Evolutionary conservation across 225 moss, liverwort and hornwort genomes (phyloP).

Genomic region (Climacium dendroides): DNA sequence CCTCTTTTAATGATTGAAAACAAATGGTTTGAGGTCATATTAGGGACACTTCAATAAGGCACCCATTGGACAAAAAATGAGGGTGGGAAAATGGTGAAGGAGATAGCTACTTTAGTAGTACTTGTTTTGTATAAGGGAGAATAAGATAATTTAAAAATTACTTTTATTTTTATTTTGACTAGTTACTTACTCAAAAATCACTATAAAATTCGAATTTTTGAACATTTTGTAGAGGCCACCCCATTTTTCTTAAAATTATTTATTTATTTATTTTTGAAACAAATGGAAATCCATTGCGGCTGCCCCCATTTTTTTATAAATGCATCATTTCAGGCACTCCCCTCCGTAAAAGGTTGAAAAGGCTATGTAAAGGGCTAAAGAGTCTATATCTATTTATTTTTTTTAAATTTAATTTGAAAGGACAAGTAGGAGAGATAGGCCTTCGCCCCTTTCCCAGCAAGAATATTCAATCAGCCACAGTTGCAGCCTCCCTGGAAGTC

Average conservation of each 20-base stretch:
- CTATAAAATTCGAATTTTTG: not conserved
- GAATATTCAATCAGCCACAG: not conserved
- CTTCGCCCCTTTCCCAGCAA: not conserved
- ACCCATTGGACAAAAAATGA: not conserved
- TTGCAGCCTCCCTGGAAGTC: not conserved
- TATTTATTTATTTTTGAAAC: too few species aligned
- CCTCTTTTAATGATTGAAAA: too few species aligned
- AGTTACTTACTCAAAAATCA: not conserved
- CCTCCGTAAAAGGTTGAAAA: not conserved
- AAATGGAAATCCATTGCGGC: too few species aligned
- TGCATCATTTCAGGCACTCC: not conserved
- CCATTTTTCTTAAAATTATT: too few species aligned
- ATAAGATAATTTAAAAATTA: not conserved
- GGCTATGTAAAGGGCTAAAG: not conserved
- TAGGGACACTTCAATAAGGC: too few species aligned
- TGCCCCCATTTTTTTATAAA: too few species aligned
- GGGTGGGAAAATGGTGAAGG: fast-evolving
- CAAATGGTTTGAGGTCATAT: not conserved
- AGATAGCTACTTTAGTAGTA: not conserved
- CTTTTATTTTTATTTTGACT: too few species aligned
- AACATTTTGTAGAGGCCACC: not conserved
- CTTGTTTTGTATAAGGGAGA: not conserved
- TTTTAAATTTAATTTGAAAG: too few species aligned
- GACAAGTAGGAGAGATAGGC: too few species aligned
- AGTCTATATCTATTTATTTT: not conserved